Conservation (phyloP, 2,329 filamentous ascomycete species). For the Didymella pinodella region DNA sequence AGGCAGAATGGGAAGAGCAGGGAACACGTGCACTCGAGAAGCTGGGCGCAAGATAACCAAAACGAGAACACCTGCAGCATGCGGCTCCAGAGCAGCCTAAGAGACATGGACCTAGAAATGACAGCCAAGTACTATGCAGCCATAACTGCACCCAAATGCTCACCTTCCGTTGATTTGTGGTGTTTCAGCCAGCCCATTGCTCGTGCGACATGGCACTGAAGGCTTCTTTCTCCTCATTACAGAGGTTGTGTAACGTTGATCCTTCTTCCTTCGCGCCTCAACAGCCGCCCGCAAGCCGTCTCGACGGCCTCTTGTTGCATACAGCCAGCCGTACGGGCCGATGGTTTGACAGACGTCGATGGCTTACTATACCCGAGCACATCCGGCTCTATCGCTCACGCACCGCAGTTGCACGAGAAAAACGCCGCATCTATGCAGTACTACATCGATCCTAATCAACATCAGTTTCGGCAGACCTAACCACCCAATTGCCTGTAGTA, state of each 20-base stretch:
- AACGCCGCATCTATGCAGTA: background rate
- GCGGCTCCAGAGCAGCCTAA: slow-evolving; percentile 14
- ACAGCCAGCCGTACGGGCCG: background rate
- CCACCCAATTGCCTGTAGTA: background rate
- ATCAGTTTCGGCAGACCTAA: background rate
- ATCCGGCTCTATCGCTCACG: background rate
- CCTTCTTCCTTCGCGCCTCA: slow-evolving; percentile 15
- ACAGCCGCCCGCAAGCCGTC: background rate
- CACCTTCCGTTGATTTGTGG: background rate
- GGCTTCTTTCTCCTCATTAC: background rate
- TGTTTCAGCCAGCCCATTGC: background rate
- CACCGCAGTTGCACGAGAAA: background rate
- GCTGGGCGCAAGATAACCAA: slow-evolving; percentile 78
- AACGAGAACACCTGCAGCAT: slow-evolving; percentile 21
- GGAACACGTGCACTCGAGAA: slow-evolving; percentile 86
- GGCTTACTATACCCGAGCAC: slow-evolving; percentile 4
- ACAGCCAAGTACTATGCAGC: slow-evolving; percentile 14
- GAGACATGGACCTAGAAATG: slow-evolving; percentile 24
- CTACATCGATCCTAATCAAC: background rate
- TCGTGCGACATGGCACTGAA: slow-evolving; percentile 1
- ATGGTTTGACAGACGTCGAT: background rate
- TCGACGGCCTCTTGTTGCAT: slow-evolving; percentile 1
- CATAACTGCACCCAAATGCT: slow-evolving; percentile 7
- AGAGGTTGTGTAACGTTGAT: slow-evolving; percentile 14
- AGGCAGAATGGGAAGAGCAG: slow-evolving; percentile 96